Evolutionary conservation across 2,329 filamentous ascomycete species (phyloP), one percentile per base, ranked within the genome.

Genomic region (Eutypella sp.): DNA sequence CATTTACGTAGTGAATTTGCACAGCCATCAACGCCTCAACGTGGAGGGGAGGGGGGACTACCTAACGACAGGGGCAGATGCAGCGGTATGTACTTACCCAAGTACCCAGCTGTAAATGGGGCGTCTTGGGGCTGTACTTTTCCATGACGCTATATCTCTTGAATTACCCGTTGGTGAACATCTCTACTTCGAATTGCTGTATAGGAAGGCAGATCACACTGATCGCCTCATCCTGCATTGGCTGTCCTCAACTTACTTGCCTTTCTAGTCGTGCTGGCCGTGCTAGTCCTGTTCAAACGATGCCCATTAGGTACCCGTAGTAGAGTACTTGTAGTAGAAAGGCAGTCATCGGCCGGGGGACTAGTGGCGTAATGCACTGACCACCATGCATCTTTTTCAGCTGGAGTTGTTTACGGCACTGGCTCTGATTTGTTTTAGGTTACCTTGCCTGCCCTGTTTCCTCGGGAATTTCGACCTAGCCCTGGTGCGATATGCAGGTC

Each of bases 401-500:
- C 62, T 65, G 51, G 50, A 53, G 48, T 57, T 45, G 59, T 56
- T 56, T 55, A 52, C 53, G 50, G 45, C 49, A 47, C 42, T 48
- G 51, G 44, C 48, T 55, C 46, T 56, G 52, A 61, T 62, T 57
- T 57, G 62, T n/a, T n/a, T n/a, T n/a, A n/a, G n/a, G n/a, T n/a
- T n/a, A n/a, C 51, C 58, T 57, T 51, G 23, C 36, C 6, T 33
- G 29, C 29, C 29, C 16, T 33, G 29, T 33, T 33, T 49, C 51
- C 42, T 45, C 56, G 59, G 50, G 48, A 61, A 58, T 58, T 64
- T 55, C 57, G 52, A 55, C 55, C 55, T 54, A 62, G 53, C 57
- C n/a, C n/a, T n/a, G n/a, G n/a, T n/a, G n/a, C n/a, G n/a, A 58
- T 61, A 62, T 63, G 62, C 62, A 63, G 46, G 59, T 58, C 48